These are phyloP conservation scores for Eucalyptus albens DNA, from an alignment of 345 rosid species.

Conservation along the genomic window DNA sequence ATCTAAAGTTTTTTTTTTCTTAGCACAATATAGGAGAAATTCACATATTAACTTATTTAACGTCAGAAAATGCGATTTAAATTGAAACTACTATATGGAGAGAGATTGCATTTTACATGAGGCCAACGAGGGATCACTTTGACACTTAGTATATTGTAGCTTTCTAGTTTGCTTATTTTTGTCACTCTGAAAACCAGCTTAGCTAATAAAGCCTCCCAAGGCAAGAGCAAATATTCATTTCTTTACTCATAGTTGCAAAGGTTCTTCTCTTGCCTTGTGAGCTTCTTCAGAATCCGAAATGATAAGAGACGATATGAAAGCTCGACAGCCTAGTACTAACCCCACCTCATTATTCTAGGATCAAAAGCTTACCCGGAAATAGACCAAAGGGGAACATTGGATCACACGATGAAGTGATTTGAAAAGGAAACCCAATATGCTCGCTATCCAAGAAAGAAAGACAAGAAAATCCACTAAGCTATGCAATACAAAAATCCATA, in stretches of 20 bases:
- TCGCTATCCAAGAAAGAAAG: not conserved
- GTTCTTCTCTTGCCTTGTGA: not conserved
- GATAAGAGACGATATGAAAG: not conserved
- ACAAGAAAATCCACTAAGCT: not conserved
- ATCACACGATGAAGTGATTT: not conserved
- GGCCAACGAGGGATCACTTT: not conserved
- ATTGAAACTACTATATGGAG: not conserved
- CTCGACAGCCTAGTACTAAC: not conserved
- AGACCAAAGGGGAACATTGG: not conserved
- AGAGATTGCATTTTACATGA: not conserved
- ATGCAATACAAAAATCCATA: not conserved
- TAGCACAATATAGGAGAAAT: not conserved
- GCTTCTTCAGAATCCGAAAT: not conserved
- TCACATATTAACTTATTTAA: not conserved
- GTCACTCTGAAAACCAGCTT: not conserved
- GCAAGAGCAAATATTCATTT: not conserved
- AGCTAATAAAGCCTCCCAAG: not conserved
- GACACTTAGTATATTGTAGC: not conserved
- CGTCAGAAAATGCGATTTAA: not conserved
- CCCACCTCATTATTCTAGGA: not conserved
- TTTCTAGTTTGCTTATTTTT: not conserved
- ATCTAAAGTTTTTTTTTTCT: not conserved
- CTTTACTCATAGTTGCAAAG: not conserved
- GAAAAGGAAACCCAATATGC: not conserved
- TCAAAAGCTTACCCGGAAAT: not conserved